Evolutionary conservation across 2,329 filamentous ascomycete species (phyloP).

Genomic region (Calonectria henricotiae): DNA sequence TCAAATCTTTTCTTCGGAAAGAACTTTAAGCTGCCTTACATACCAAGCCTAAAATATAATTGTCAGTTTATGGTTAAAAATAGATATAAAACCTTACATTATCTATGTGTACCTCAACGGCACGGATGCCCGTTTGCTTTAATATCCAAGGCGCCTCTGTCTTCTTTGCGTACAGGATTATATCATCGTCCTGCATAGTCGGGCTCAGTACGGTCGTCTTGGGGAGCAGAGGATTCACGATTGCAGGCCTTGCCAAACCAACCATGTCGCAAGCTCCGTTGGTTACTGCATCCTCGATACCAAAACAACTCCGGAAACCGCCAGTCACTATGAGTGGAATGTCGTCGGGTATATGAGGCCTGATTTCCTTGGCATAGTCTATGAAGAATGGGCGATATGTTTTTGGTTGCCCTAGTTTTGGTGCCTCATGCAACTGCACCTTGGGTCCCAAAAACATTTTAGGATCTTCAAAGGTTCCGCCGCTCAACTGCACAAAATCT

Average conservation of each 20-base stretch:
- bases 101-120: constrained; percentile 36
- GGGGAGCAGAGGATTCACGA: constrained; percentile 58
- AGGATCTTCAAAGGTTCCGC: constrained; percentile 72
- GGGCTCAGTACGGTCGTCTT: constrained; percentile 44
- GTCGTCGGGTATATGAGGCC: constrained; percentile 61
- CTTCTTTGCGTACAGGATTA: constrained; percentile 28
- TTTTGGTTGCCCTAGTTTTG: constrained; percentile 59
- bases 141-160: constrained; percentile 33
- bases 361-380: constrained; percentile 71
- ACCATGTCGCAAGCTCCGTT: constrained; percentile 60
- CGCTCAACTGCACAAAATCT: constrained; percentile 79
- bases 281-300: constrained; percentile 59
- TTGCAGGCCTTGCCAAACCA: constrained; percentile 59
- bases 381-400: constrained; percentile 78
- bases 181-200: constrained; percentile 21
- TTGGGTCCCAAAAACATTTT: constrained; percentile 55
- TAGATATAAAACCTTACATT: constrained; percentile 13
- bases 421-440: neutral
- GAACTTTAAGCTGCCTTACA: constrained; percentile 23
- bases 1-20: constrained; percentile 20
- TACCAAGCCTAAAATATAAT: constrained; percentile 18
- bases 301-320: constrained; percentile 69
- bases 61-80: neutral
- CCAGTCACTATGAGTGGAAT: constrained; percentile 73
- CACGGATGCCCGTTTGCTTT: constrained; percentile 29